Evolutionary conservation across 2,329 filamentous ascomycete species (phyloP), one percentile per base, ranked within the genome.

Genomic region (Coniella lustricola): DNA sequence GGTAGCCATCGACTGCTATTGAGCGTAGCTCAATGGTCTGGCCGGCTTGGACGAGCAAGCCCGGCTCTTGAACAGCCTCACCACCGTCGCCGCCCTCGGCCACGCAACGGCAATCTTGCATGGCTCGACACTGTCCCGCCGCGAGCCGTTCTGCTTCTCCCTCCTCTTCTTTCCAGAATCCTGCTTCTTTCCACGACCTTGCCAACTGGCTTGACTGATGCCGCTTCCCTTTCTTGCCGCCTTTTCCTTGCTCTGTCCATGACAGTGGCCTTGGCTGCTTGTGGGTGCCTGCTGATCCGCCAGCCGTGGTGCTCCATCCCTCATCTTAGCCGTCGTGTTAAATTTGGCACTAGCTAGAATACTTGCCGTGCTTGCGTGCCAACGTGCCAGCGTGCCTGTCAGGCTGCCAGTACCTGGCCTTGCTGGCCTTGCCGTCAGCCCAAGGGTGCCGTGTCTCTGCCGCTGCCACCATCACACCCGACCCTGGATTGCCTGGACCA

Each of bases 11-110:
- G n/a, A n/a, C n/a, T n/a, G n/a, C n/a, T n/a, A n/a, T n/a, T n/a
- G n/a, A n/a, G n/a, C n/a, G n/a, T n/a, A n/a, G 20, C 36, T 20
- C 37, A 22, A 41, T 49, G 47, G 47, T 49, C 36, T 10, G 25
- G 25, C 25, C 10, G 25, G 25, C 25, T 35, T 29, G 47, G 40
- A 35, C 25, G 40, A 37, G 16, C 41, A 31, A 29, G 22, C 35
- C 33, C 41, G 40, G 21, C 33, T 22, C 36, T 40, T 25, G 16
- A 10, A 16, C 38, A 16, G 18, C 34, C 17, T 17, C 34, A 16
- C 8, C 2, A 36, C 34, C 1, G n/a, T 16, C 7, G 22, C 16
- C 38, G 10, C 22, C n/a, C 14, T 16, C 20, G 20, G 21, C 46
- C n/a, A 29, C 22, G 20, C 34, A n/a, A 18, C 22, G 25, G 31